These are phyloP conservation scores for Inga oerstediana DNA, from an alignment of 306 rosid species.

Conservation along the genomic window DNA sequence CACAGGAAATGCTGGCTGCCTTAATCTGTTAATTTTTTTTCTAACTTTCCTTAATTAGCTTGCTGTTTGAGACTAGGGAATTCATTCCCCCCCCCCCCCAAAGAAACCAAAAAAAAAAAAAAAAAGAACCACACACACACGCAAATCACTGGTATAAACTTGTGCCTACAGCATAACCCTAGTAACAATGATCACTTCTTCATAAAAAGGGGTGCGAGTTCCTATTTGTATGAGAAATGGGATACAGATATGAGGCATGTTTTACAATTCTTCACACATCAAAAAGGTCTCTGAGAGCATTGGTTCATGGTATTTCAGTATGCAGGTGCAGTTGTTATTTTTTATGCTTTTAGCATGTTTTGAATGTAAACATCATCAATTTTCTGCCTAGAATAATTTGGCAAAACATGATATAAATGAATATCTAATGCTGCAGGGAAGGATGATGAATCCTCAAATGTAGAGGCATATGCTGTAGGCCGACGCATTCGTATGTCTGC, in stretches of 20 bases:
- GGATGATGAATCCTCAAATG: slow-evolving; percentile 37
- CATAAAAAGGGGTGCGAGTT: neutral
- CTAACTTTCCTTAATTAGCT: neutral
- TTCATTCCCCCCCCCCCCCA: too few relatives aligned
- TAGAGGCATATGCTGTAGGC: slow-evolving; percentile 49
- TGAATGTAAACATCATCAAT: slow-evolving; percentile 13
- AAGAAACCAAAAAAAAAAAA: neutral
- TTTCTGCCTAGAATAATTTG: slow-evolving; percentile 22
- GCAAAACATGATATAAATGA: slow-evolving; percentile 8
- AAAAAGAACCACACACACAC: neutral
- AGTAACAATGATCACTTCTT: neutral
- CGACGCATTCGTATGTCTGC: slow-evolving; percentile 51
- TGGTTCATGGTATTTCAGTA: slow-evolving; percentile 19
- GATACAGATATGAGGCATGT: neutral
- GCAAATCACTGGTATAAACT: neutral
- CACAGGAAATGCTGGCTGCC: neutral
- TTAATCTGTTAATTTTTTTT: neutral
- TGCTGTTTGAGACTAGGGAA: too few relatives aligned
- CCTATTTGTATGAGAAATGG: neutral
- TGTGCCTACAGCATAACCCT: slow-evolving; percentile 1
- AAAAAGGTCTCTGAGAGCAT: slow-evolving; percentile 19
- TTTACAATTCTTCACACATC: neutral
- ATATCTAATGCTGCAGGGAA: slow-evolving; percentile 44
- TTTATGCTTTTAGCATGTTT: slow-evolving; percentile 13
- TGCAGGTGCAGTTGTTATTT: neutral